Evolutionary conservation across 257 asterid species (phyloP).

Genomic region (Ballota nigra): DNA sequence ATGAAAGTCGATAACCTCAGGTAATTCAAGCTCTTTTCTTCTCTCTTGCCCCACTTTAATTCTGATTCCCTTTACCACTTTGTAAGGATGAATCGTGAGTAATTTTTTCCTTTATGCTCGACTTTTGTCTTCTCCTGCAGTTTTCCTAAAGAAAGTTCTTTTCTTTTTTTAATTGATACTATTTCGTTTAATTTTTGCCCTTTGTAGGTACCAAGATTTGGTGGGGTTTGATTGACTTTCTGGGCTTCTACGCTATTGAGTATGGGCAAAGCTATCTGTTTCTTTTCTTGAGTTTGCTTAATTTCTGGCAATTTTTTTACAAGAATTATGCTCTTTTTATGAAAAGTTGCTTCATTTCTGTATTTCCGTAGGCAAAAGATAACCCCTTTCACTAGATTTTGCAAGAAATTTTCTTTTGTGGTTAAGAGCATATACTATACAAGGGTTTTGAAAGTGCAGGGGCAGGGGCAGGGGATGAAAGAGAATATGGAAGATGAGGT

Average conservation of each 20-base stretch:
- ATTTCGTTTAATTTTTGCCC: neutral
- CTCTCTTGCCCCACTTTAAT: too few species aligned
- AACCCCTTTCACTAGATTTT: neutral
- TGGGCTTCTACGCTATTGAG: conserved; percentile 11
- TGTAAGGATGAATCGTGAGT: too few species aligned
- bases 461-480: conserved; percentile 21
- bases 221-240: conserved; percentile 7
- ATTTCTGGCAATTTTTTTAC: conserved; percentile 9
- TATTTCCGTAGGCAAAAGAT: too few species aligned
- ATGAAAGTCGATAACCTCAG: neutral
- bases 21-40: neutral
- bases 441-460: neutral
- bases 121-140: conserved; percentile 12
- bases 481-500: conserved; percentile 38
- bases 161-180: neutral
- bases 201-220: conserved; percentile 13
- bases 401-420: neutral
- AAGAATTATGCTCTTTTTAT: neutral
- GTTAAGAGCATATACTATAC: neutral
- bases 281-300: neutral
- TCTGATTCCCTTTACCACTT: too few species aligned
- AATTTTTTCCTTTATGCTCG: conserved; percentile 15
- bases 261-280: conserved; percentile 15
- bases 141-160: neutral
- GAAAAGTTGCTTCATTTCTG: too few species aligned